phyloP scores from a whole-genome alignment of 331 rosid genomes.

The Erythrophleum ivorense region DNA sequence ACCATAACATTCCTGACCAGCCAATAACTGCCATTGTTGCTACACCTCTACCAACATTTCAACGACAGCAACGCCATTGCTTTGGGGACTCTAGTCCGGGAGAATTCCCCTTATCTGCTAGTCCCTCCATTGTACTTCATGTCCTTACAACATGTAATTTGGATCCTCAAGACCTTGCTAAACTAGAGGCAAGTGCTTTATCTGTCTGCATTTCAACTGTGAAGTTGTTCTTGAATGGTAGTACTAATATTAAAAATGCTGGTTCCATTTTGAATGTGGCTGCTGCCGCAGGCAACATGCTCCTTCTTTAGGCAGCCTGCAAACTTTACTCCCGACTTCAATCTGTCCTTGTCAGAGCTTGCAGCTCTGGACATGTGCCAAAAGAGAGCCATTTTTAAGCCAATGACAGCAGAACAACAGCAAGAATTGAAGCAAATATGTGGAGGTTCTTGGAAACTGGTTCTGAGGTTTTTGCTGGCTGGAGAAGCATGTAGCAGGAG shows the following conservation, averaged over 20 bases:
- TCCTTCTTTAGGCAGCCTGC: constrained; percentile 92
- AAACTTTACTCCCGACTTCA: constrained; percentile 79
- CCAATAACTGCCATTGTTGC: constrained; percentile 75
- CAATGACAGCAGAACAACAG: constrained; percentile 74
- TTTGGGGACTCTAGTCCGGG: constrained; percentile 85
- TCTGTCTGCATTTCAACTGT: constrained; percentile 35
- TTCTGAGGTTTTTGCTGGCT: constrained; percentile 83
- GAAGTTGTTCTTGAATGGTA: constrained; percentile 25
- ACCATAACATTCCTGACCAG: constrained; percentile 90
- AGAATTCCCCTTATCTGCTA: constrained; percentile 95
- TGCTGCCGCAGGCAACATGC: constrained; percentile 90
- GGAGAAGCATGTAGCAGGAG: constrained; percentile 95
- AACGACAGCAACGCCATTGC: constrained; percentile 87
- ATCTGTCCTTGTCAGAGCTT: constrained; percentile 77
- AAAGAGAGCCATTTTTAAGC: constrained; percentile 87
- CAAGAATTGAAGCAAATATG: constrained; percentile 78
- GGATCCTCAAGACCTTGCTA: constrained; percentile 97
- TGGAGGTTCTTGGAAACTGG: constrained; percentile 99
- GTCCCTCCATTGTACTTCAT: constrained; percentile 94
- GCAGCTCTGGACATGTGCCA: constrained; percentile 95
- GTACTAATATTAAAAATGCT: constrained; percentile 48
- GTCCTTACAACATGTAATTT: constrained; percentile 83
- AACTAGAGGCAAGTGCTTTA: constrained; percentile 83
- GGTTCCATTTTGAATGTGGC: constrained; percentile 49
- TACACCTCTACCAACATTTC: constrained; percentile 65